Evolutionary conservation across 495 filamentous ascomycete species (phyloP), one percentile per base, ranked within the genome.

Genomic region (Pyrenula aspistea): DNA sequence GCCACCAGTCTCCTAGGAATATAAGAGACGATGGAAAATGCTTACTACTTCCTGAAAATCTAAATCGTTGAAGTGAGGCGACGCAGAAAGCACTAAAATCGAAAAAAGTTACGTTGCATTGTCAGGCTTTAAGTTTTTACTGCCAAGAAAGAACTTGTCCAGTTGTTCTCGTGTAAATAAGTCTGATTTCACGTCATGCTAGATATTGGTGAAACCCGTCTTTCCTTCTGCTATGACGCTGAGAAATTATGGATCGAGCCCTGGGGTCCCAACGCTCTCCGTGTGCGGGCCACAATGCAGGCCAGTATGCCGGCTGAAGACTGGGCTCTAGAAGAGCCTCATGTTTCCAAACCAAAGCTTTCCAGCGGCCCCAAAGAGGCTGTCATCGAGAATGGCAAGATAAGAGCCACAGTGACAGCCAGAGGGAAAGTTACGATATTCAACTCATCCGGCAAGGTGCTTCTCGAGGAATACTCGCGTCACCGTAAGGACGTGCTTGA

Each of bases 381-480:
- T 25, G 69, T 56, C 49, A 75, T 83, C 59, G 63, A 60, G 24
- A 78, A 81, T 54, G 79, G 77, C 55, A 73, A 71, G 19, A 78
- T 81, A 59, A 73, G 64, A 60, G 78, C 78, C 1, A 66, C 62
- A 19, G 65, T 82, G 24, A 74, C 73, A 10, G 57, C 58, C 2
- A 62, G 68, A 24, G 78, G 77, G 12, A 82, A 79, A 60, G 53
- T 81, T 15, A 78, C 67, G n/a, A 68, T 82, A 55, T 69, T 64
- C 63, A 69, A 81, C 59, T 62, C 66, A 10, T 61, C 64, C 8
- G 75, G 71, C 11, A 70, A 66, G 50, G 60, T 77, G 10, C 56
- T 77, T 8, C 69, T 83, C 0, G 80, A 83, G 64, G 80, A 83
- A 60, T 83, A 79, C 57, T 68, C 72, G 24, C 72, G 78, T n/a